These are phyloP conservation scores for Dictyostelium firmibasis DNA, from an alignment of 78 protist species.

Conservation along the genomic window DNA sequence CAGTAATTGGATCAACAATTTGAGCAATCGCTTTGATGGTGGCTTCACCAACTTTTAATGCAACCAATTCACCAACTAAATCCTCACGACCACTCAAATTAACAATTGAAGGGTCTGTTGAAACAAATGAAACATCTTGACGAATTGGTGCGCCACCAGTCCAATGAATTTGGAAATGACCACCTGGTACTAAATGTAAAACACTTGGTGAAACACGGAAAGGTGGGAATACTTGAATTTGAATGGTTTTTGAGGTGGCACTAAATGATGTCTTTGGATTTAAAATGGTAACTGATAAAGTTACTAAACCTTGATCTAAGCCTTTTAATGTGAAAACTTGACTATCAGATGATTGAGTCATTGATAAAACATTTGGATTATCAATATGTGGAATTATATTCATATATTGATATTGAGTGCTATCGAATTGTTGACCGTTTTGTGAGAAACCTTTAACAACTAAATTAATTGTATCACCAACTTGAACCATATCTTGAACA, in stretches of 20 bases:
- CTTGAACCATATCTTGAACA: conserved; percentile 39
- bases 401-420: conserved; percentile 36
- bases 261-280: conserved; percentile 27
- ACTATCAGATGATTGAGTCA: not conserved
- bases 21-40: conserved; percentile 10
- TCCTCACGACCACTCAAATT: not conserved
- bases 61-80: conserved; percentile 35
- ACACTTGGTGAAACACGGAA: conserved; percentile 49
- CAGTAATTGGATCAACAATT: conserved; percentile 32
- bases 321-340: conserved; percentile 22
- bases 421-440: conserved; percentile 10
- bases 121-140: conserved; percentile 44
- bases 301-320: conserved; percentile 49
- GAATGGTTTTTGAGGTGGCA: conserved; percentile 14
- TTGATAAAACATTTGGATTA: conserved; percentile 49
- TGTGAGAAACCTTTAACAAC: conserved; percentile 3
- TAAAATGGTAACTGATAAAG: conserved; percentile 4
- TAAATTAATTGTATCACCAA: conserved; percentile 30
- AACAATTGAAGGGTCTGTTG: conserved; percentile 2
- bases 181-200: conserved; percentile 62
- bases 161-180: conserved; percentile 74
- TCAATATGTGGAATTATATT: conserved; percentile 29
- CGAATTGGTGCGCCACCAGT: conserved; percentile 63
- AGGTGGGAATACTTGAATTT: conserved; percentile 71
- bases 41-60: conserved; percentile 43